Evolutionary conservation across 2,329 filamentous ascomycete genomes (phyloP), one percentile per base, ranked within the genome.

Genomic region (Tympanopsis confertula): DNA sequence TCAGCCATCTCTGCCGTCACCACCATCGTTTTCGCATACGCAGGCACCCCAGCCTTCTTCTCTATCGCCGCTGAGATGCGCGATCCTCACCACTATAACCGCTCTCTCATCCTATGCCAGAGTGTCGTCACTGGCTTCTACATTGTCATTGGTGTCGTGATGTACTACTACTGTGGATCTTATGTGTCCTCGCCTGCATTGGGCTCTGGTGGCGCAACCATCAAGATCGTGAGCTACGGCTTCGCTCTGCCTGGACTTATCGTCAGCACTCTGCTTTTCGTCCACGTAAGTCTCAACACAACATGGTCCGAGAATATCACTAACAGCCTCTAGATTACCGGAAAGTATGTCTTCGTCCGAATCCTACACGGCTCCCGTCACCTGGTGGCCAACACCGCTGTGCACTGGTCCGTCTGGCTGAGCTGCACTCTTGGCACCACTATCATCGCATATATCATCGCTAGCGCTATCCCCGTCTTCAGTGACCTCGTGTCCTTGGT

Each of bases 161-260:
- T 63, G n/a, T 62, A 62, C 45, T 53, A 52, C 33, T 62, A 47
- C 40, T 59, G 55, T 38, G 59, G 60, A 1, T 54, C 52, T 1
- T 59, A 54, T 35, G 54, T 63, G 4, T 51, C 58, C 1, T 59
- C 54, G 0, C 60, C 59, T 0, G 56, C 58, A 4, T 51, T 63
- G 7, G 60, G 59, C 2, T 58, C 55, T 29, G 58, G 55, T 1
- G 59, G 59, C 2, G 7, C 35, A 2, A 36, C 44, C 1, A 44
- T 57, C 36, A 61, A 62, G 50, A 62, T 54, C 38, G 45, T 61
- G 19, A 51, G 48, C 33, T 62, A 63, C 35, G 59, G 57, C 2
- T 44, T 58, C 36, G 55, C 50, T 2, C 39, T 58, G n/a, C 51
- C 51, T 2, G 54, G 54, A 0, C 39, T 62, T 37, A 39, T 56